Evolutionary conservation across 176 grass and related monocot species (phyloP), one percentile per base, ranked within the genome.

Genomic region (Triticum timopheevii): DNA sequence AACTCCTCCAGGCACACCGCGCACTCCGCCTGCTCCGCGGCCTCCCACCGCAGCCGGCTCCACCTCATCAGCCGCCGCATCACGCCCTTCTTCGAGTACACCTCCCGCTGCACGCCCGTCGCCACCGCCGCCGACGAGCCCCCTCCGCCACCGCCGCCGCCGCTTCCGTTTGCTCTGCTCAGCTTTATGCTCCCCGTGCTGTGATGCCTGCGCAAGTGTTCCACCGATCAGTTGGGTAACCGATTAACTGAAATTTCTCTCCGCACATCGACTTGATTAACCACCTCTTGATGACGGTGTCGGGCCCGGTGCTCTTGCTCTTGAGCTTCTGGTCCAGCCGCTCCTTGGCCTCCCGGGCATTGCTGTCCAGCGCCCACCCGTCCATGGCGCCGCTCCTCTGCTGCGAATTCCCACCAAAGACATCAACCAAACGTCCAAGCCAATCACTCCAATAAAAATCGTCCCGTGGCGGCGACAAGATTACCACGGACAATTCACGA

Each of bases 1-100:
- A 99, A 99, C 69, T 99, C 94, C 33, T 99, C 94, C n/a, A 99
- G 83, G 83, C 97, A 99, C 73, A 99, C 92, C 16, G 86, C 92
- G 73, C 97, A 99, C 66, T 99, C 94, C 25, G 77, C 73, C 65
- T 90, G 87, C 80, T 91, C 94, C 9, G 87, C 82, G 2, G 87
- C 92, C 7, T 84, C 93, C 97, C 90, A 99, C 59, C 92, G 83
- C 84, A 94, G 84, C 79, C 93, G 87, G 86, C 92, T 88, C 96
- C 97, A 98, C 75, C 85, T 67, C 64, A 98, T 92, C 38, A 98
- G 89, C 47, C 83, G 82, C 80, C 84, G 62, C 86, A 78, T 83
- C 82, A 89, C 90, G 28, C 84, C 86, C 78, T 88, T 91, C 77
- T 35, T 91, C 19, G 90, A 89, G 87, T 92, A 98, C 73, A 98